Conservation (phyloP, 495 filamentous ascomycete genomes). For the Penicillium simplicissimum region DNA sequence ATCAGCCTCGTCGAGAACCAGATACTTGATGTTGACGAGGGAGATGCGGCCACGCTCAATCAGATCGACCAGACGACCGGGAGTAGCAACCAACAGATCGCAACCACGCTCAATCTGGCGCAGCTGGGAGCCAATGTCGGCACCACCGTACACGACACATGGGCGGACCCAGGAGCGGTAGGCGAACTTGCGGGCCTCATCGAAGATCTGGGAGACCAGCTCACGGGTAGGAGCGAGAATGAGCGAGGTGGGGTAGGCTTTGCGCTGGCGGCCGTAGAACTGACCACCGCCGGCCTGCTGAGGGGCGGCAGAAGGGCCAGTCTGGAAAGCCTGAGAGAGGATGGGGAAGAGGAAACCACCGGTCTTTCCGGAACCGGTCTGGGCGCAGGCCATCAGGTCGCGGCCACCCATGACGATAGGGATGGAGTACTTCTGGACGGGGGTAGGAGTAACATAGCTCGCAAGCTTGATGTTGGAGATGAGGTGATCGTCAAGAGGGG, state of each 20-base stretch:
- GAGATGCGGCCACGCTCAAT: slow-evolving; percentile 99
- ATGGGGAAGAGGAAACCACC: slow-evolving; percentile 99
- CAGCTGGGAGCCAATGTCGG: slow-evolving; percentile 94
- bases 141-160: slow-evolving; percentile 98
- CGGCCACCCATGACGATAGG: slow-evolving; percentile 95
- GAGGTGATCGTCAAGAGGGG: slow-evolving; percentile 89
- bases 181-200: slow-evolving; percentile 95
- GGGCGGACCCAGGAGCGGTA: slow-evolving; percentile 99
- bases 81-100: slow-evolving; percentile 95
- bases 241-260: slow-evolving; percentile 93
- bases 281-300: slow-evolving; percentile 55
- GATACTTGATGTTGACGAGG: slow-evolving; percentile 93
- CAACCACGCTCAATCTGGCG: slow-evolving; percentile 97
- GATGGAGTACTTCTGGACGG: slow-evolving; percentile 97
- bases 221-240: slow-evolving; percentile 97
- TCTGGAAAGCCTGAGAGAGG: slow-evolving; percentile 89
- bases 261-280: slow-evolving; percentile 81
- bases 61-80: slow-evolving; percentile 93
- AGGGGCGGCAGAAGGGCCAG: slow-evolving; percentile 73
- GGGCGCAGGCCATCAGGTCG: slow-evolving; percentile 98
- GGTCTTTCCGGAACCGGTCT: slow-evolving; percentile 99
- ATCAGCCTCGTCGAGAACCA: slow-evolving; percentile 98
- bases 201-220: slow-evolving; percentile 96
- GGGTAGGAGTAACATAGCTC: slow-evolving; percentile 90
- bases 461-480: slow-evolving; percentile 89